Percentiles rank a stretch among this genome's conserved stretches.
Conservation (phyloP, 371 early-diverging fungal genomes). For the Lichtheimia ramosa region DNA sequence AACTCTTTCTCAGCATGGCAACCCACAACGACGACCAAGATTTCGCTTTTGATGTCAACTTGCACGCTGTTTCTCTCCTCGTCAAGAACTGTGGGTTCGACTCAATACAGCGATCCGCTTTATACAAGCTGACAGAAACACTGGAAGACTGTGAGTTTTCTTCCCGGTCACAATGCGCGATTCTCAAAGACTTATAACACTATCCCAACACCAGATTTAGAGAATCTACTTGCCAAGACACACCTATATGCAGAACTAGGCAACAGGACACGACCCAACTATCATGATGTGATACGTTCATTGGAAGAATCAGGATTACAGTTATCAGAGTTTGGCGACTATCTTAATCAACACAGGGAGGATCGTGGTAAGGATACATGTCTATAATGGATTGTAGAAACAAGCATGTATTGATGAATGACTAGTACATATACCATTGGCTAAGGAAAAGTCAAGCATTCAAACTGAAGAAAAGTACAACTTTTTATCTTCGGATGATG, state of each 20-base stretch:
- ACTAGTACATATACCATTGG: neutral
- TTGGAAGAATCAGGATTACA: conserved; percentile 37
- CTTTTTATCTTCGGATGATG: conserved; percentile 47
- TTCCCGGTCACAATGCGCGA: too few relatives aligned
- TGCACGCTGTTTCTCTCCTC: conserved; percentile 30
- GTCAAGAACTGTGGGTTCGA: conserved; percentile 51
- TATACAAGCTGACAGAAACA: conserved; percentile 41
- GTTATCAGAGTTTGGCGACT: conserved; percentile 31
- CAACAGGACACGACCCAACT: conserved; percentile 53
- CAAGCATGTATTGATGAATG: neutral
- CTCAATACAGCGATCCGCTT: conserved; percentile 44
- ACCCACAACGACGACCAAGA: conserved; percentile 1
- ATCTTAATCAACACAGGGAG: conserved; percentile 21
- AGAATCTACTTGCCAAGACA: conserved; percentile 43
- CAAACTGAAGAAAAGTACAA: neutral
- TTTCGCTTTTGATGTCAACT: conserved; percentile 13
- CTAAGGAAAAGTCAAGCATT: neutral
- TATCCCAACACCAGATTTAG: conserved; percentile 39
- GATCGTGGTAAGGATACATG: neutral
- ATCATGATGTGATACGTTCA: conserved; percentile 52
- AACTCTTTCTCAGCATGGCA: neutral
- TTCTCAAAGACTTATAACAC: neutral
- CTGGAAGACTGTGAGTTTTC: conserved; percentile 45
- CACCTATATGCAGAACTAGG: conserved; percentile 56
- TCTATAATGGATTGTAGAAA: neutral